phyloP scores from a whole-genome alignment of 1,139 yeast species.

The Scheffersomyces lignicola region DNA sequence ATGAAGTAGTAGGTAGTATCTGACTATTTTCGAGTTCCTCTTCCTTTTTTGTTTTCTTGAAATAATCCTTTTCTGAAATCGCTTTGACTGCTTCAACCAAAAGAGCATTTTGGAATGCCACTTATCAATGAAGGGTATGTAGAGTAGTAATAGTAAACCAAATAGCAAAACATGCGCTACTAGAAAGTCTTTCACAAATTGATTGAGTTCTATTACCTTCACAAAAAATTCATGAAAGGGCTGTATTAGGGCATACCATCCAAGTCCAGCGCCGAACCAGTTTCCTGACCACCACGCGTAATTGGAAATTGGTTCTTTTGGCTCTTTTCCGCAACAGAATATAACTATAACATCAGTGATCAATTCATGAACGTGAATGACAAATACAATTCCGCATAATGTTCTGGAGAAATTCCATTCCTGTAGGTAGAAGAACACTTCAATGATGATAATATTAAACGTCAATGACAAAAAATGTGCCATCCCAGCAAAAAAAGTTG shows the following conservation, averaged over 20 bases:
- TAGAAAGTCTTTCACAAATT: slow-evolving; percentile 71
- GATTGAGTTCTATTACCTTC: slow-evolving; percentile 65
- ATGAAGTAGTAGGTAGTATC: slow-evolving; percentile 23
- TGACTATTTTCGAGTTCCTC: slow-evolving; percentile 16
- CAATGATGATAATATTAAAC: slow-evolving; percentile 55
- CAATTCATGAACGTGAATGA: slow-evolving; percentile 52
- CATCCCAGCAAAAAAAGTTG: slow-evolving; percentile 46
- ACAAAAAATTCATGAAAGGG: slow-evolving; percentile 69
- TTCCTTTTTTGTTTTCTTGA: slow-evolving; percentile 21
- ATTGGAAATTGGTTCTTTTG: slow-evolving; percentile 55
- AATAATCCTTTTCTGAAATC: slow-evolving; percentile 26
- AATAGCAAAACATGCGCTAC: slow-evolving; percentile 65
- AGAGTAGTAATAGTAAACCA: slow-evolving; percentile 58
- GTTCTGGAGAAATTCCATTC: slow-evolving; percentile 61
- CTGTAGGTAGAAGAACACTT: slow-evolving; percentile 62
- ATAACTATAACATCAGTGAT: slow-evolving; percentile 39
- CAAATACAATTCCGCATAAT: slow-evolving; percentile 57
- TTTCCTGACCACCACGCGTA: slow-evolving; percentile 87
- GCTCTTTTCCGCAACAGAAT: slow-evolving; percentile 58
- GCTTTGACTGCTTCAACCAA: slow-evolving; percentile 34
- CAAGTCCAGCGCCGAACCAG: slow-evolving; percentile 65
- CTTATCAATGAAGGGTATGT: slow-evolving; percentile 60
- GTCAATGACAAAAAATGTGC: slow-evolving; percentile 56
- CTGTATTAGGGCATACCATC: slow-evolving; percentile 60
- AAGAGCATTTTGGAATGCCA: slow-evolving; percentile 37